Percentiles rank a stretch among this genome's conserved stretches.
phyloP scores from a whole-genome alignment of 2,329 filamentous ascomycete genomes.

The Xylaria sp. region DNA sequence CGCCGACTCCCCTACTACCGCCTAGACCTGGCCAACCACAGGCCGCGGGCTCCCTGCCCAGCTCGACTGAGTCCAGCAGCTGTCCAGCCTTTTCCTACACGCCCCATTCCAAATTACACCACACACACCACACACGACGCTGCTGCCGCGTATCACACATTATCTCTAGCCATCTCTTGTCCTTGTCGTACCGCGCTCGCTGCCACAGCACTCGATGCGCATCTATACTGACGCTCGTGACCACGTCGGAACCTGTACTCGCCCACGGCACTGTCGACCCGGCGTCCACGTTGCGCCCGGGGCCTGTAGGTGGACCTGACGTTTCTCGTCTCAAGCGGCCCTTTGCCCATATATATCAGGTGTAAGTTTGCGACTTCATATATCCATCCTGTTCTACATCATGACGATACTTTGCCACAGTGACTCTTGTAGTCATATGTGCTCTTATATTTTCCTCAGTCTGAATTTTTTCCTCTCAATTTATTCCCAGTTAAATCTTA shows the following conservation, averaged over 20 bases:
- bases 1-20: constrained; percentile 5
- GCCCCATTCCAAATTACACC: constrained; percentile 14
- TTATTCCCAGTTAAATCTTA: background rate
- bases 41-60: background rate
- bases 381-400: background rate
- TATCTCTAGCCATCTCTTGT: background rate
- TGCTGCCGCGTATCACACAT: constrained; percentile 3
- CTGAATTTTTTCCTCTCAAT: background rate
- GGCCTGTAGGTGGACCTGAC: constrained; percentile 15
- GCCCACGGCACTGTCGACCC: background rate
- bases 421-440: background rate
- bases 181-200: background rate
- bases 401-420: background rate
- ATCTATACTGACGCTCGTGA: background rate
- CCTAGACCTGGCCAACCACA: constrained; percentile 23
- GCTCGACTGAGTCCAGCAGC: background rate
- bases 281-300: constrained; percentile 11
- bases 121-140: constrained; percentile 10
- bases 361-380: constrained; percentile 24
- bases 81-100: constrained; percentile 10
- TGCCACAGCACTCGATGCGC: constrained; percentile 3
- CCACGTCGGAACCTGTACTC: background rate
- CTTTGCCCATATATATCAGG: constrained; percentile 15
- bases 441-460: background rate
- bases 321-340: constrained; percentile 11